phyloP scores from a whole-genome alignment of 2,329 filamentous ascomycete genomes.

The Alternaria panax region DNA sequence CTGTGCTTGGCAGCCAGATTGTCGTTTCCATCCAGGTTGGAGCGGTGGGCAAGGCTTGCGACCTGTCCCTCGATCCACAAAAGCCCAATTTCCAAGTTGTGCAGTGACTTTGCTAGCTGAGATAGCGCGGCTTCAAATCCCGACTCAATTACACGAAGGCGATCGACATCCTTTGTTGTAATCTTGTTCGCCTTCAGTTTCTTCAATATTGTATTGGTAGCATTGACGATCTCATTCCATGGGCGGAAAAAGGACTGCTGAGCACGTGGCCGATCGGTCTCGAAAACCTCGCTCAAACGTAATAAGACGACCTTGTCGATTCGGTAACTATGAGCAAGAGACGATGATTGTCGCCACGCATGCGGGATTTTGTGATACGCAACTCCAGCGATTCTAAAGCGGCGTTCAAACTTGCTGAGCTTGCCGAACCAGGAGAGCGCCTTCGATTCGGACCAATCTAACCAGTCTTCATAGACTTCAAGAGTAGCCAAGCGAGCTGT shows the following conservation, averaged over 20 bases:
- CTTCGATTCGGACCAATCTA: slow-evolving; percentile 1
- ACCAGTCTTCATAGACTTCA: slow-evolving; percentile 11
- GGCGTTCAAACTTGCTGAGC: slow-evolving; percentile 11
- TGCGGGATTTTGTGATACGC: slow-evolving; percentile 13
- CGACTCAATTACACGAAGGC: background rate
- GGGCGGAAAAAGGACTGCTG: slow-evolving; percentile 11
- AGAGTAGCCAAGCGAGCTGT: background rate
- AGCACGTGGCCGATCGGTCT: slow-evolving; percentile 2
- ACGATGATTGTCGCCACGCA: slow-evolving; percentile 1
- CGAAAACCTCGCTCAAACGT: slow-evolving; percentile 9
- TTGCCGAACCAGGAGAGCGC: slow-evolving; percentile 8
- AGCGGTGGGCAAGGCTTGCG: background rate
- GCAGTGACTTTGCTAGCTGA: background rate
- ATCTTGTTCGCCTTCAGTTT: background rate
- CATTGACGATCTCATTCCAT: slow-evolving; percentile 6
- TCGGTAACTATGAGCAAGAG: background rate
- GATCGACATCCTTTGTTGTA: background rate
- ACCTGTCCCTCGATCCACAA: slow-evolving; percentile 9
- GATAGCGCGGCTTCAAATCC: background rate
- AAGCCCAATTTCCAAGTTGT: background rate
- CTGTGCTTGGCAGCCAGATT: slow-evolving; percentile 1
- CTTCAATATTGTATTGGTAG: background rate
- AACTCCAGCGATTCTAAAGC: slow-evolving; percentile 8
- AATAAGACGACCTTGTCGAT: background rate
- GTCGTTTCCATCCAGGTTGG: background rate